Percentiles rank a stretch among this genome's conserved stretches.
These are phyloP conservation scores for Candida incommunis DNA, from an alignment of 805 yeast genomes.

Conservation along the genomic window DNA sequence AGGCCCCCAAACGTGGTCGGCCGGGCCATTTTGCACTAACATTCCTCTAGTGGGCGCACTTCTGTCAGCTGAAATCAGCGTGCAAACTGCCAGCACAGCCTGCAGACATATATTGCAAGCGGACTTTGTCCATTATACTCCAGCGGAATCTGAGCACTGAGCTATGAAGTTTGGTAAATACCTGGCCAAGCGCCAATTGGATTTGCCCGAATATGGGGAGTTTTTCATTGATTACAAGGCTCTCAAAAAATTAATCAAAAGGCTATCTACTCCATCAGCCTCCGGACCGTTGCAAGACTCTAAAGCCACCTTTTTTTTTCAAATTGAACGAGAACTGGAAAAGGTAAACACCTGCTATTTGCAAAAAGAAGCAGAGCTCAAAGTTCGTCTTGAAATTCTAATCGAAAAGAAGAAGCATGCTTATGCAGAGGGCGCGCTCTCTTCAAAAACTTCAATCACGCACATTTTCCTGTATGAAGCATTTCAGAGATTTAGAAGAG, in stretches of 20 bases:
- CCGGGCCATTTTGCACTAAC: too few relatives aligned
- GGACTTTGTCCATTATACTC: too few relatives aligned
- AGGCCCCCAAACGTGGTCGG: too few relatives aligned
- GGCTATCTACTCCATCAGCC: slow-evolving; percentile 38
- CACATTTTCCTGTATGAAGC: slow-evolving; percentile 78
- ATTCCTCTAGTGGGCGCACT: too few relatives aligned
- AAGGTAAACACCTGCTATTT: slow-evolving; percentile 87
- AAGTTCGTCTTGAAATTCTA: slow-evolving; percentile 62
- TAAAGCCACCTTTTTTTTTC: slow-evolving; percentile 77
- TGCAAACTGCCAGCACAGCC: too few relatives aligned
- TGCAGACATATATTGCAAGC: too few relatives aligned
- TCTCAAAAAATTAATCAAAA: slow-evolving; percentile 79
- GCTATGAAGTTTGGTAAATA: slow-evolving; percentile 92
- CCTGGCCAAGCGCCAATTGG: slow-evolving; percentile 85
- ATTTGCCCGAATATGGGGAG: slow-evolving; percentile 87
- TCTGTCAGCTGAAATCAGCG: too few relatives aligned
- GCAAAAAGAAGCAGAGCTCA: slow-evolving; percentile 80
- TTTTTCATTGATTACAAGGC: slow-evolving; percentile 93
- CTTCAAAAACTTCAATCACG: slow-evolving; percentile 54
- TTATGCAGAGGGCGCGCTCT: slow-evolving; percentile 27
- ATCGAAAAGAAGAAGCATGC: slow-evolving; percentile 54
- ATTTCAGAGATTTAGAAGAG: slow-evolving; percentile 78
- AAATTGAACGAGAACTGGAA: slow-evolving; percentile 86
- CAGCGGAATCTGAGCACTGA: too few relatives aligned
- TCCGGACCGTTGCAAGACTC: slow-evolving; percentile 64